phyloP scores from a whole-genome alignment of 805 yeast species.

The Metschnikowia henanensis region DNA sequence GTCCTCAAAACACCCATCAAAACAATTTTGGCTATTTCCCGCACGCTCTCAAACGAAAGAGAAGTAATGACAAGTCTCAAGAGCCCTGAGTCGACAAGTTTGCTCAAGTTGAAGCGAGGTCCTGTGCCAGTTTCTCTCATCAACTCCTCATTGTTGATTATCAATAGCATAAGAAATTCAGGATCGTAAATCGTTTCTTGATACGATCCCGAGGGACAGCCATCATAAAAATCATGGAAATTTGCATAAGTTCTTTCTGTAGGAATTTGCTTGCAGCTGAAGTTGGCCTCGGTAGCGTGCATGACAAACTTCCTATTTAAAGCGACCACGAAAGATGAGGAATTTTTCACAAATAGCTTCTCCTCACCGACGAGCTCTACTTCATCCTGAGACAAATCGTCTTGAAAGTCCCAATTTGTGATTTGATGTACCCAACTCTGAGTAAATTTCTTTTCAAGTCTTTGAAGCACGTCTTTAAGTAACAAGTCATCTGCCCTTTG shows the following conservation, averaged over 20 bases:
- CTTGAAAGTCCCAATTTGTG: conserved; percentile 62
- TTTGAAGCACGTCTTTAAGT: conserved; percentile 53
- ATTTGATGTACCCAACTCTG: conserved; percentile 68
- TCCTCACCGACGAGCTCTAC: conserved; percentile 48
- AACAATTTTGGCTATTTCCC: conserved; percentile 42
- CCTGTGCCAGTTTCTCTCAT: conserved; percentile 32
- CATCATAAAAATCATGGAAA: conserved; percentile 6
- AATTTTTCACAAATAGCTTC: conserved; percentile 44
- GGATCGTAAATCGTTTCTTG: conserved; percentile 54
- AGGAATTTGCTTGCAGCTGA: conserved; percentile 1
- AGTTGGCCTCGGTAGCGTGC: conserved; percentile 42
- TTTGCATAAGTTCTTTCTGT: conserved; percentile 1
- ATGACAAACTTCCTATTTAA: conserved; percentile 49
- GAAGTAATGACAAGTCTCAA: conserved; percentile 51
- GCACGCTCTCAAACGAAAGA: conserved; percentile 36
- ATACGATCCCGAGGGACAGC: conserved; percentile 17
- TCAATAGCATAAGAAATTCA: conserved; percentile 63
- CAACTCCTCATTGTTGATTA: conserved; percentile 66
- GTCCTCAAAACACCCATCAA: conserved; percentile 44
- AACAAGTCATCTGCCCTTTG: conserved; percentile 59
- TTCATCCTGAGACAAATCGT: conserved; percentile 41
- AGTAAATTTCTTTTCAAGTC: conserved; percentile 53
- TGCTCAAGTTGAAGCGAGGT: conserved; percentile 50
- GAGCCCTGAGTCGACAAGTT: conserved; percentile 55
- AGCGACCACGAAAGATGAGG: conserved; percentile 49